A percentile compares a stretch with the other conserved stretches of the same genome.
These are phyloP conservation scores for Parachlorella kessleri DNA, from an alignment of 139 green algal species.

Conservation along the genomic window DNA sequence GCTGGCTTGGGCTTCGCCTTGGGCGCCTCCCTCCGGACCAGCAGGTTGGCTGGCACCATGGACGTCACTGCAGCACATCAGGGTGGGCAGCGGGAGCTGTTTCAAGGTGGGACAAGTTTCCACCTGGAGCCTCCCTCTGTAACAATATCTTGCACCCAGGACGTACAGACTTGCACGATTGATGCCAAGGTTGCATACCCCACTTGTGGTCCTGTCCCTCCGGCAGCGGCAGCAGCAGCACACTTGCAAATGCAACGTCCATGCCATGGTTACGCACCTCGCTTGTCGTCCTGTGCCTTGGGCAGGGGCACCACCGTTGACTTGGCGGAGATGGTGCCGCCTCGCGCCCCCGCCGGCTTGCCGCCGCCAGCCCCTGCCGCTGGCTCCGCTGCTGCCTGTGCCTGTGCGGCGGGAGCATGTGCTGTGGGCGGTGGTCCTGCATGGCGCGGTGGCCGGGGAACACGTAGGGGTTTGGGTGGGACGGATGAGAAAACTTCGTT, in stretches of 20 bases:
- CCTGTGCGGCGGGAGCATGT: background rate
- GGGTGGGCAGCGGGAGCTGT: background rate
- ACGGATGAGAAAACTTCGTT: too few relatives aligned
- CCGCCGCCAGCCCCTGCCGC: background rate
- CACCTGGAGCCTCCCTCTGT: background rate
- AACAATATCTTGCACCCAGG: background rate
- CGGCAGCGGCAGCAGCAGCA: background rate
- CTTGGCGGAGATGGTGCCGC: slow-evolving; percentile 61
- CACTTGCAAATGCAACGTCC: too few relatives aligned
- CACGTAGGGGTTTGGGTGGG: background rate
- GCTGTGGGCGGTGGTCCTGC: background rate
- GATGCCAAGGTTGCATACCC: background rate
- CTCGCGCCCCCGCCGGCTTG: background rate
- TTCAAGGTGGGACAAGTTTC: background rate
- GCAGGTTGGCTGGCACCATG: slow-evolving; percentile 77
- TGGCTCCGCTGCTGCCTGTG: background rate
- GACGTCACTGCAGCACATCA: slow-evolving; percentile 31
- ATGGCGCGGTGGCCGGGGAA: too few relatives aligned
- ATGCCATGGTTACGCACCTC: too few relatives aligned
- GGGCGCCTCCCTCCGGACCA: slow-evolving; percentile 55
- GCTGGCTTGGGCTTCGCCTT: background rate
- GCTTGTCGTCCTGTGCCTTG: slow-evolving; percentile 70
- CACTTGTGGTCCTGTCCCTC: background rate
- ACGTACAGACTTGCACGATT: background rate
- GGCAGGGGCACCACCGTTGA: slow-evolving; percentile 79